These are phyloP conservation scores for Crithidia brevicula DNA, from an alignment of 208 protist species.

Conservation along the genomic window DNA sequence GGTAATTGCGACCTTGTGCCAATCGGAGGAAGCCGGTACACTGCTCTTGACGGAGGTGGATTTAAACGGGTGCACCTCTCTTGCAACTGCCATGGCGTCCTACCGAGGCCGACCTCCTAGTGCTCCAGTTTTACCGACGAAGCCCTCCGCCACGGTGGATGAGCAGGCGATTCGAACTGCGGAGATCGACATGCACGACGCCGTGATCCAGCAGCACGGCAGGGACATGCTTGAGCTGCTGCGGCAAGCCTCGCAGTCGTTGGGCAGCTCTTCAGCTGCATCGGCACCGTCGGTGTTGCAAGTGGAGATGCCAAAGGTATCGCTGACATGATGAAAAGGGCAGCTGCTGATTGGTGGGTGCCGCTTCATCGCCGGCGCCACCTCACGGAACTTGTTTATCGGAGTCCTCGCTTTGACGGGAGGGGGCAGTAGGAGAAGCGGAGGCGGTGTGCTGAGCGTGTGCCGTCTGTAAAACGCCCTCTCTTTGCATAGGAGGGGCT, in stretches of 20 bases:
- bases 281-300: constrained; percentile 1
- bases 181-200: constrained; percentile 45
- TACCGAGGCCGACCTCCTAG: constrained; percentile 25
- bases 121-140: neutral
- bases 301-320: neutral
- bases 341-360: too few species aligned
- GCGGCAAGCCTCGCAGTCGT: neutral
- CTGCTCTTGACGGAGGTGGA: constrained; percentile 23
- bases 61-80: constrained; percentile 16
- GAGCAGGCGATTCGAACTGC: neutral
- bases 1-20: constrained; percentile 26
- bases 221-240: constrained; percentile 40
- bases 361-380: too few species aligned
- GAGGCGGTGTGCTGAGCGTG: too few species aligned
- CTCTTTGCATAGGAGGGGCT: too few species aligned
- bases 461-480: too few species aligned
- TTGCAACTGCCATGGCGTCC: constrained; percentile 45
- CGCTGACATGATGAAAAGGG: too few species aligned
- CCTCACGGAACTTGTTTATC: too few species aligned
- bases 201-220: constrained; percentile 72
- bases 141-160: neutral
- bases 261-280: neutral
- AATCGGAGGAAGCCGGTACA: constrained; percentile 17
- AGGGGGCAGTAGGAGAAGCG: too few species aligned
- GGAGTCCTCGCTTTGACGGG: too few species aligned